These are phyloP conservation scores for Ascochyta clinopodiicola DNA, from an alignment of 2,329 filamentous ascomycete species.

Conservation along the genomic window DNA sequence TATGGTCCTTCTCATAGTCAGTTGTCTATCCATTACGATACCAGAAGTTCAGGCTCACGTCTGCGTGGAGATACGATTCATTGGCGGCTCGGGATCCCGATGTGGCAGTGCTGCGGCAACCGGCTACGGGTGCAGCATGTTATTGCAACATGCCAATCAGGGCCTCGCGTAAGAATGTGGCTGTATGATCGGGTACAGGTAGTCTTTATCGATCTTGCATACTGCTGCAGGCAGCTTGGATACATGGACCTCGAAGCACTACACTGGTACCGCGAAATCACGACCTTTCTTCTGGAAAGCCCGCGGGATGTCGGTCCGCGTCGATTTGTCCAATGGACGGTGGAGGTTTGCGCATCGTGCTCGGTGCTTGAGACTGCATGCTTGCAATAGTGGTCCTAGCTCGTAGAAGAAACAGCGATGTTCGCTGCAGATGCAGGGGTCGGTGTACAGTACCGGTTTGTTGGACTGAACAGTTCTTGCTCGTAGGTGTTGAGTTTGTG, in stretches of 20 bases:
- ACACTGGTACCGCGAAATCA: neutral
- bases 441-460: neutral
- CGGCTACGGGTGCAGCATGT: neutral
- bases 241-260: neutral
- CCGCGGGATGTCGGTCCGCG: neutral
- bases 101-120: neutral
- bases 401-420: neutral
- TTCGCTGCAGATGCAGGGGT: constrained; percentile 1
- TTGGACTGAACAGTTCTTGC: neutral
- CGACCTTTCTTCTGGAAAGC: neutral
- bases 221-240: neutral
- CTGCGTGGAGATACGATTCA: too few relatives aligned
- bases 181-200: neutral
- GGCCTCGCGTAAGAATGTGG: neutral
- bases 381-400: neutral
- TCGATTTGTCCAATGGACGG: neutral
- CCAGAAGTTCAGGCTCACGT: too few relatives aligned
- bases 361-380: neutral
- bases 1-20: too few relatives aligned
- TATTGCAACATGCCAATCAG: neutral
- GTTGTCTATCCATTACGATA: too few relatives aligned
- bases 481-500: too few relatives aligned
- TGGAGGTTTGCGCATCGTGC: neutral
- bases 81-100: neutral
- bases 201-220: neutral